Percentiles rank a stretch among this genome's conserved stretches.
phyloP scores from a whole-genome alignment of 805 yeast genomes.

The Kodamaea neixiangensis region DNA sequence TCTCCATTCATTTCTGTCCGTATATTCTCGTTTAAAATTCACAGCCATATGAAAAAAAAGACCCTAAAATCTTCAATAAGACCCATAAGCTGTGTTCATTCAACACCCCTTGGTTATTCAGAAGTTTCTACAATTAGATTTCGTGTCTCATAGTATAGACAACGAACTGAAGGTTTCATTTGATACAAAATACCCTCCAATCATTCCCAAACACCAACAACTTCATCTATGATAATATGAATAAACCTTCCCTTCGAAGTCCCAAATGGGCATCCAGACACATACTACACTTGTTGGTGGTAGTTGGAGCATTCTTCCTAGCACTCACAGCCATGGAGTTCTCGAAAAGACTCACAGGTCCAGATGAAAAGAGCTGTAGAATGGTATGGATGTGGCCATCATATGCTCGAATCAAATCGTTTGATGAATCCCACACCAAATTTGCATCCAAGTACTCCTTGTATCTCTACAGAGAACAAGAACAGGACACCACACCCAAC shows the following conservation, averaged over 20 bases:
- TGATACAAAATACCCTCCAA: not conserved
- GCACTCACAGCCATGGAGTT: constrained; percentile 13
- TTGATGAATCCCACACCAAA: constrained; percentile 67
- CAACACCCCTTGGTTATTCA: not conserved
- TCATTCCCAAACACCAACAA: not conserved
- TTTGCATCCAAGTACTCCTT: constrained; percentile 83
- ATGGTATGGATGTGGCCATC: constrained; percentile 81
- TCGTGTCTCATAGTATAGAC: not conserved
- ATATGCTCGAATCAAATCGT: constrained; percentile 71
- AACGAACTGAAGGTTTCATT: not conserved
- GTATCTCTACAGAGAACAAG: constrained; percentile 84
- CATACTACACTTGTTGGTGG: constrained; percentile 2
- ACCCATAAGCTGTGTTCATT: not conserved
- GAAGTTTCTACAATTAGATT: too few species aligned
- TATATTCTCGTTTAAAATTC: not conserved
- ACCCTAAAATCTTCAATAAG: not conserved
- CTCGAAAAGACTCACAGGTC: constrained; percentile 21
- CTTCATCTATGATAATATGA: not conserved
- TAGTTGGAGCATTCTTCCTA: constrained; percentile 4
- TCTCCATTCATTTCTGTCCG: too few species aligned
- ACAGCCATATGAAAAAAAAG: not conserved
- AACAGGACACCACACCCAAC: constrained; percentile 57
- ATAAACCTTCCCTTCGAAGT: not conserved
- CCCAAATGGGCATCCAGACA: constrained; percentile 4
- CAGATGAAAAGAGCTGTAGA: constrained; percentile 53